A percentile compares a stretch with the other conserved stretches of the same genome.
phyloP scores from a whole-genome alignment of 1,284 basidiomycete genomes.

The Porodaedalea pini region DNA sequence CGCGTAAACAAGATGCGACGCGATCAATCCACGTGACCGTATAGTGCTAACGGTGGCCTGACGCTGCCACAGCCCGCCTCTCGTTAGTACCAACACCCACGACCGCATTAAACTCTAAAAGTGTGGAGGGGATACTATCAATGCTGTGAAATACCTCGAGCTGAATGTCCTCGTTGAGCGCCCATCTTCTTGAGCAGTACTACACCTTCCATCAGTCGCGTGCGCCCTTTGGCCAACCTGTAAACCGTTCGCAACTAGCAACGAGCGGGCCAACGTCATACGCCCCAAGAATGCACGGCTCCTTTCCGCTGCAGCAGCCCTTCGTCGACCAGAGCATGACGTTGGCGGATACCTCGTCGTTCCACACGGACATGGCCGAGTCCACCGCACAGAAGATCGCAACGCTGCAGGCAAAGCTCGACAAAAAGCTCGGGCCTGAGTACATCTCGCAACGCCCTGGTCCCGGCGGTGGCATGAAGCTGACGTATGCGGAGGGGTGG shows the following conservation, averaged over 20 bases:
- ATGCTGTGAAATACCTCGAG: background rate
- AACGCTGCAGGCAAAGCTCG: slow-evolving; percentile 76
- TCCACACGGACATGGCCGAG: slow-evolving; percentile 43
- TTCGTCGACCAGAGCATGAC: slow-evolving; percentile 14
- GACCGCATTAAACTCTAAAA: no score
- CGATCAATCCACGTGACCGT: background rate
- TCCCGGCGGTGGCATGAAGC: slow-evolving; percentile 79
- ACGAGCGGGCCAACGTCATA: slow-evolving; percentile 55
- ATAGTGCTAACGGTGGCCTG: background rate
- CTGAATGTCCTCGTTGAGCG: slow-evolving; percentile 38
- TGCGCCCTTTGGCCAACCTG: slow-evolving; percentile 33
- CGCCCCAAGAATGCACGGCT: slow-evolving; percentile 53
- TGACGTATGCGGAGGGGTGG: slow-evolving; percentile 97
- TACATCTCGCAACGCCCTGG: slow-evolving; percentile 89
- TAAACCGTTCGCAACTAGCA: slow-evolving; percentile 30
- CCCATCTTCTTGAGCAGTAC: slow-evolving; percentile 45
- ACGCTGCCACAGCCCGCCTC: background rate
- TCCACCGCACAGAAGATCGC: slow-evolving; percentile 65
- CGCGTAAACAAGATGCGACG: background rate
- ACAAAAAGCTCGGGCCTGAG: slow-evolving; percentile 90
- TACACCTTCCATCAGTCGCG: slow-evolving; percentile 30
- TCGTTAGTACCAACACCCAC: background rate
- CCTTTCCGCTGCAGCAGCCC: slow-evolving; percentile 21
- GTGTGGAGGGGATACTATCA: no score
- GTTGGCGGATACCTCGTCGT: slow-evolving; percentile 29